Base-by-base conservation (phyloP, 148 eudicot species). In the Fagopyrum tataricum region DNA sequence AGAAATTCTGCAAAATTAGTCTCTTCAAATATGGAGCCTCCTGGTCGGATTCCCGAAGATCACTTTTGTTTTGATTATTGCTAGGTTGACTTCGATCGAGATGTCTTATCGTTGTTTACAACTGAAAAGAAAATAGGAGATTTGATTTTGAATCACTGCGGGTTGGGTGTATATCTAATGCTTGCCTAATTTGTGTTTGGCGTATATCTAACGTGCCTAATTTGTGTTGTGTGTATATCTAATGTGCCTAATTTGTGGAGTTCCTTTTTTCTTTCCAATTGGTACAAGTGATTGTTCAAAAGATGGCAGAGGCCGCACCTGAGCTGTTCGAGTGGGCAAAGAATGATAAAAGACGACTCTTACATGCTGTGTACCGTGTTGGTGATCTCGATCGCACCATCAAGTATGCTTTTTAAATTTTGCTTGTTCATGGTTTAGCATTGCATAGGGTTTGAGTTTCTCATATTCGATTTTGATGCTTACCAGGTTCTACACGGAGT, bases 331-430 rank as follows among this genome's bases (percentile, higher is more conserved):
- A 92, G 70, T 92, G 89, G 87, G 84, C 91, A 49, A 85, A 79
- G 71, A 84, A 88, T 72, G 97, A 92, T 70, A 92, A 88, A 66
- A 84, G 89, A 10, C 75, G 96, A 40, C n/a, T 92, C 14, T 70
- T 90, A 43, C 97, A 88, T 79, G 97, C 75, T 67, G 93, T 85
- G 17, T 92, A 92, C 72, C 96, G 90, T 15, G 97, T 92, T 72
- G 96, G 96, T 70, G 86, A 92, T 82, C 91, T 92, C 75, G 93
- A 92, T 26, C 87, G 87, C 41, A 88, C 96, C 51, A 92, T 92
- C 59, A 84, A 88, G 98, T 92, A 85, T 68, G 84, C n/a, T 12
- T 39, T 4, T 10, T 2, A 2, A n/a, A 15, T 20, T 20, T 18
- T 18, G 8, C 39, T 61, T 23, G 4, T 12, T 0, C 14, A 20